phyloP scores from a whole-genome alignment of 192 early-diverging fungal species.

The Linnemannia elongata region DNA sequence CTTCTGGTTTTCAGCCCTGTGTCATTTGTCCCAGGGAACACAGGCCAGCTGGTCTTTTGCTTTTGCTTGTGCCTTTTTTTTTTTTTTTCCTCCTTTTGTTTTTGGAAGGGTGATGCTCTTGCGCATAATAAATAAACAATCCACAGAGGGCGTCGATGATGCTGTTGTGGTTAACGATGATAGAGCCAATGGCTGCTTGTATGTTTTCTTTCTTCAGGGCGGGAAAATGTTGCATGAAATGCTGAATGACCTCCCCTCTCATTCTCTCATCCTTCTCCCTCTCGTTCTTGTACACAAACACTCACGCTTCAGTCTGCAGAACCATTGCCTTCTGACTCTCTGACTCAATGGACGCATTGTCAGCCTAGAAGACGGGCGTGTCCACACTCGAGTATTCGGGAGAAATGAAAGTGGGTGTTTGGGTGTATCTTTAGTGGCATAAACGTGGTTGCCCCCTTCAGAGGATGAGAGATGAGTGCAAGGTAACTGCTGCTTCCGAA shows the following conservation, averaged over 20 bases:
- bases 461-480: not conserved
- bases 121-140: not conserved
- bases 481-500: not conserved
- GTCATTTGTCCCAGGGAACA: constrained; percentile 5
- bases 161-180: not conserved
- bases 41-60: not conserved
- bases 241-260: constrained; percentile 13
- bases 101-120: not conserved
- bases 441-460: not conserved
- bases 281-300: not conserved
- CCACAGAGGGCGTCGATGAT: not conserved
- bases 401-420: not conserved
- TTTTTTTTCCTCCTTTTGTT: not conserved
- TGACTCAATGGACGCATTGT: not conserved
- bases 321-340: not conserved
- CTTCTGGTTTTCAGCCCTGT: not conserved
- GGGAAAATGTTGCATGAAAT: constrained; percentile 20
- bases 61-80: not conserved
- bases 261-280: not conserved
- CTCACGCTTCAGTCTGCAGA: not conserved
- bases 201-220: not conserved
- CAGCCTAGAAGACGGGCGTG: not conserved
- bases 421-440: not conserved
- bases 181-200: not conserved
- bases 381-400: not conserved